Evolutionary conservation across 2,329 filamentous ascomycete species (phyloP).

Genomic region (Beauveria varroae): DNA sequence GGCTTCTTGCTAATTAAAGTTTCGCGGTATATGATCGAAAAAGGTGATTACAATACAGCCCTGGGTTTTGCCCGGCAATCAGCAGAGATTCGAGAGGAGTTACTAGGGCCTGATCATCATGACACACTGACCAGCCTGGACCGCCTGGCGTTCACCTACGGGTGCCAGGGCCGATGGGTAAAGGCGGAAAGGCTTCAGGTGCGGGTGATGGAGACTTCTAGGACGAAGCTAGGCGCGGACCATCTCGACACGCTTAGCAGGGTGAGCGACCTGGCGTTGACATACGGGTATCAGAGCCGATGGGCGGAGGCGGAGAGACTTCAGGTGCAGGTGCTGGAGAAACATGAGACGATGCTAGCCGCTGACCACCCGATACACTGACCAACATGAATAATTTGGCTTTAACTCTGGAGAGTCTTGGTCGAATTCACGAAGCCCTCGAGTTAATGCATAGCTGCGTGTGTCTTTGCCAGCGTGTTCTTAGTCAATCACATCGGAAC

Average conservation of each 20-base stretch:
- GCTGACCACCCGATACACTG: neutral
- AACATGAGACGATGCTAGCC: neutral
- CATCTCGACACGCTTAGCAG: too few species aligned
- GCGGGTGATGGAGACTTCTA: too few species aligned
- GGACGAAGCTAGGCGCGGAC: too few species aligned
- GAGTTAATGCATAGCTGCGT: neutral
- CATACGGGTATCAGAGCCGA: too few species aligned
- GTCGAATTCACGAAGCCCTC: neutral
- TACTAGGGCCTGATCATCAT: neutral
- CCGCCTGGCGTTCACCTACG: constrained; percentile 11
- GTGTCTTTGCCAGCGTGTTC: neutral
- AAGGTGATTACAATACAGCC: too few species aligned
- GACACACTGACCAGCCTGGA: neutral
- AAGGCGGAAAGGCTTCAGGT: neutral
- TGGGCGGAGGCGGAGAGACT: neutral
- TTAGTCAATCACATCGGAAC: neutral
- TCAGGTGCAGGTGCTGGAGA: neutral
- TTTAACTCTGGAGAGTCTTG: neutral
- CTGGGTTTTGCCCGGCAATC: too few species aligned
- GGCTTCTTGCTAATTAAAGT: too few species aligned
- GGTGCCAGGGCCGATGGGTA: constrained; percentile 6
- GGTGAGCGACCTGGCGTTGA: rapidly evolving
- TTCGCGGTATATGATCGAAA: too few species aligned
- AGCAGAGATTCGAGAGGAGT: too few species aligned
- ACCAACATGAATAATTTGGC: neutral